Evolutionary conservation across 192 early-diverging fungal genomes (phyloP), one percentile per base, ranked within the genome.

Genomic region (Chytriomyces hyalinus): DNA sequence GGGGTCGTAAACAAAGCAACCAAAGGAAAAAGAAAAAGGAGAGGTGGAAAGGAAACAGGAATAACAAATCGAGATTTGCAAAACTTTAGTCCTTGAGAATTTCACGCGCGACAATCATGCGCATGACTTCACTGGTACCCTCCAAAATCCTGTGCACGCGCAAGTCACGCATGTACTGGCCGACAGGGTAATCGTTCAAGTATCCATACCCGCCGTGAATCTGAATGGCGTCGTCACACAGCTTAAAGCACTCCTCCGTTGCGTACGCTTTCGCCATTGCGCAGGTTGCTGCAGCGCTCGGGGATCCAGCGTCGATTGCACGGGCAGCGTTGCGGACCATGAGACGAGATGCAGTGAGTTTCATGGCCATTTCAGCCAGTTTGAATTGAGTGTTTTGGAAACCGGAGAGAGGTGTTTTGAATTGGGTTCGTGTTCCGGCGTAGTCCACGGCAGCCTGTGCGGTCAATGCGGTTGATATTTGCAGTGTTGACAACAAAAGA

Each of bases 41-140:
- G 24, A 26, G 36, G 36, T 36, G 36, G 36, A 36, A 26, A 36
- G 36, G 36, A 36, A 36, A 59, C 1, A 59, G 15, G 15, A 22
- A 59, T 4, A 59, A 59, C 15, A 59, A 59, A 59, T 4, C 15
- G 20, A 59, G 20, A 22, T n/a, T 59, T 61, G 10, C n/a, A 43
- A 24, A 45, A 0, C 6, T 48, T 76, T 82, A 89, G 26, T 85
- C 81, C 75, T 86, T 65, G 71, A 90, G 78, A 5, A 89, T 50
- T 46, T 86, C 78, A 5, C 87, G 76, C 10, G 86, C 77, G 44
- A 86, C 78, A 59, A 90, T 87, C 77, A 89, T 78, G n/a, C 84
- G 79, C 89, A 90, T 90, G 15, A 90, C 78, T 61, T 90, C 86
- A 78, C 86, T 90, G 6, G 89, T 90, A n/a, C 88, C 87, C 68